Evolutionary conservation across 441 rosid genomes (phyloP).

Genomic region (Gossypium gossypioides): DNA sequence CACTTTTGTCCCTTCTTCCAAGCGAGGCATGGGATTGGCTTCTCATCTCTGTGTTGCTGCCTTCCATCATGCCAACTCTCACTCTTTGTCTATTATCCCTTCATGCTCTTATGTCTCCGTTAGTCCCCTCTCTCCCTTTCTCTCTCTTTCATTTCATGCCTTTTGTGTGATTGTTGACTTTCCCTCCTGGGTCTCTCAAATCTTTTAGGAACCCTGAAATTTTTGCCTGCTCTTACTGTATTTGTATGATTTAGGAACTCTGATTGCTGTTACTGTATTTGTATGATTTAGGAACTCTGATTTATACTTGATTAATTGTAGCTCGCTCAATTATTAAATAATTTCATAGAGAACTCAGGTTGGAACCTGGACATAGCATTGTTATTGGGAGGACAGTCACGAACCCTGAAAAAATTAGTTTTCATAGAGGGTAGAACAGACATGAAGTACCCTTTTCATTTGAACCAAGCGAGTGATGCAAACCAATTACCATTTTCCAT

Average conservation of each 20-base stretch:
- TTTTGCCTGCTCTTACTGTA: neutral
- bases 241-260: neutral
- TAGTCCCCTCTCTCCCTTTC: neutral
- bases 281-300: neutral
- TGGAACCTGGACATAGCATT: no score
- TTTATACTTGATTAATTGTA: neutral
- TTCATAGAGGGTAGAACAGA: no score
- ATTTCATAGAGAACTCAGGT: neutral
- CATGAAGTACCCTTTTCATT: neutral
- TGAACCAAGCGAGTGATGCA: neutral
- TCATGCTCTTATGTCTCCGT: slow-evolving; percentile 71
- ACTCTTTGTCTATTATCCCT: slow-evolving; percentile 54
- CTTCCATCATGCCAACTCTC: slow-evolving; percentile 49
- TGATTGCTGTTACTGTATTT: no score
- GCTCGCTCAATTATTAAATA: neutral
- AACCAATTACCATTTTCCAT: neutral
- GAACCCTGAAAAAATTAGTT: no score
- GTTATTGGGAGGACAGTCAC: no score
- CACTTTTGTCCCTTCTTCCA: slow-evolving; percentile 62
- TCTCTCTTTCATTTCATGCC: neutral
- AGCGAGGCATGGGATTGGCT: slow-evolving; percentile 66
- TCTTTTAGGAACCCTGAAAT: neutral
- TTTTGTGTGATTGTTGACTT: neutral
- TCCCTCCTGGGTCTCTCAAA: neutral
- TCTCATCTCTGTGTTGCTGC: slow-evolving; percentile 65